Evolutionary conservation across 257 asterid genomes (phyloP).

Genomic region (Solanum etuberosum): DNA sequence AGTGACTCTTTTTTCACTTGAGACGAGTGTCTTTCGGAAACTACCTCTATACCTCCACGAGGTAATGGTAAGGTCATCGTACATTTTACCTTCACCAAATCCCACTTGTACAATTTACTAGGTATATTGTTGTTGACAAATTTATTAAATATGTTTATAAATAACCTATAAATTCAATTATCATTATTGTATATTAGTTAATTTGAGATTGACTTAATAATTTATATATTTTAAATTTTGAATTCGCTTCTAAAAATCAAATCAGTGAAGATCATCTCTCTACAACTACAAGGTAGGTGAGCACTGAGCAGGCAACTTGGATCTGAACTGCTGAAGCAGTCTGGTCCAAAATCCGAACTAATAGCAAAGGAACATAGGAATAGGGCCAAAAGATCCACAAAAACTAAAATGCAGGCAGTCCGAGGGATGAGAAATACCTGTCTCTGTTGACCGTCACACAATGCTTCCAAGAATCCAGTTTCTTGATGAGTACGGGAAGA

Average conservation of each 20-base stretch:
- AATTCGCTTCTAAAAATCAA: no score
- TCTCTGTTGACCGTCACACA: neutral
- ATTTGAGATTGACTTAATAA: no score
- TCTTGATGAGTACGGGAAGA: neutral
- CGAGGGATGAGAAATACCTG: neutral
- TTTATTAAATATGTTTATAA: no score
- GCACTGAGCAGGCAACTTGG: no score
- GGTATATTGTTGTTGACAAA: neutral
- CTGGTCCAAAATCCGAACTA: no score
- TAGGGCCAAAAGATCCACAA: neutral
- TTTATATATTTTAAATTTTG: no score
- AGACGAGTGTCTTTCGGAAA: neutral
- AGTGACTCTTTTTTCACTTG: neutral
- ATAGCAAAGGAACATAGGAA: neutral
- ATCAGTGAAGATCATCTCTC: no score
- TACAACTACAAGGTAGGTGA: no score
- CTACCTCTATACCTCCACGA: no score
- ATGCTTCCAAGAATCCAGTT: neutral
- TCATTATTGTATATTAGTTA: no score
- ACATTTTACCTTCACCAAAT: neutral
- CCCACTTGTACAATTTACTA: neutral
- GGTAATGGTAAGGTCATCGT: neutral
- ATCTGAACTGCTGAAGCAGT: no score
- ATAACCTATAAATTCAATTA: neutral
- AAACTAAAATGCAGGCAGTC: neutral